Percentiles rank a stretch among this genome's conserved stretches.
Evolutionary conservation across 208 protist species (phyloP).

Genomic region (Borovskyia barvae): DNA sequence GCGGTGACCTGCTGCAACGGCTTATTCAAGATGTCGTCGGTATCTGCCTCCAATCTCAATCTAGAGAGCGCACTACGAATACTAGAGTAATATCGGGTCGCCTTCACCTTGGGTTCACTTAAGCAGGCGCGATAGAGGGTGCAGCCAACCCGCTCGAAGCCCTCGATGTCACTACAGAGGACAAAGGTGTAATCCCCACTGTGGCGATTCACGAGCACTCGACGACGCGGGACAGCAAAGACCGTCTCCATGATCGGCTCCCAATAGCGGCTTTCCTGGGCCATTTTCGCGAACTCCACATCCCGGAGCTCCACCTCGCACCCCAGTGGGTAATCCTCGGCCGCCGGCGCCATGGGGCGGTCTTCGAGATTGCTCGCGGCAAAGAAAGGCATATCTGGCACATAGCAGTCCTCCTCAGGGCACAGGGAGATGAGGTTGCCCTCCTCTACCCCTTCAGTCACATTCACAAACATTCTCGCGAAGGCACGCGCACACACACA

Average conservation of each 20-base stretch:
- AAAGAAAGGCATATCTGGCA: conserved; percentile 72
- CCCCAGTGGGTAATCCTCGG: conserved; percentile 79
- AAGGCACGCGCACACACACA: no score
- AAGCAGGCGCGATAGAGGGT: conserved; percentile 86
- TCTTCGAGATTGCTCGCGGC: conserved; percentile 68
- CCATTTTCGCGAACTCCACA: conserved; percentile 58
- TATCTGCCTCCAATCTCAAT: conserved; percentile 12
- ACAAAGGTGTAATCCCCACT: conserved; percentile 87
- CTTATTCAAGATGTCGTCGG: conserved; percentile 20
- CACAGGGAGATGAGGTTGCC: conserved; percentile 30
- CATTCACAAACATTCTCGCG: conserved; percentile 15
- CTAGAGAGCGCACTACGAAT: conserved; percentile 25
- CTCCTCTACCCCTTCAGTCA: conserved; percentile 5
- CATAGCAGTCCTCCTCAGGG: conserved; percentile 32
- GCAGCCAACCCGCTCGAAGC: conserved; percentile 58
- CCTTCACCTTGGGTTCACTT: conserved; percentile 75
- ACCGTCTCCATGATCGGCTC: conserved; percentile 75
- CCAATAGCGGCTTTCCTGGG: conserved; percentile 68
- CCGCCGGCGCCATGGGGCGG: conserved; percentile 60
- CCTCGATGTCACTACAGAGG: conserved; percentile 47
- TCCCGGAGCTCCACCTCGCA: conserved; percentile 84
- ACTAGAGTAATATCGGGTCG: conserved; percentile 59
- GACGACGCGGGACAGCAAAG: conserved; percentile 56
- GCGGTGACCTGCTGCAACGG: conserved; percentile 10
- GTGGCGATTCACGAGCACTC: conserved; percentile 70